A percentile compares a stretch with the other conserved stretches of the same genome.
These are phyloP conservation scores for Rhododendron kiyosumense DNA, from an alignment of 148 eudicot genomes.

Conservation along the genomic window DNA sequence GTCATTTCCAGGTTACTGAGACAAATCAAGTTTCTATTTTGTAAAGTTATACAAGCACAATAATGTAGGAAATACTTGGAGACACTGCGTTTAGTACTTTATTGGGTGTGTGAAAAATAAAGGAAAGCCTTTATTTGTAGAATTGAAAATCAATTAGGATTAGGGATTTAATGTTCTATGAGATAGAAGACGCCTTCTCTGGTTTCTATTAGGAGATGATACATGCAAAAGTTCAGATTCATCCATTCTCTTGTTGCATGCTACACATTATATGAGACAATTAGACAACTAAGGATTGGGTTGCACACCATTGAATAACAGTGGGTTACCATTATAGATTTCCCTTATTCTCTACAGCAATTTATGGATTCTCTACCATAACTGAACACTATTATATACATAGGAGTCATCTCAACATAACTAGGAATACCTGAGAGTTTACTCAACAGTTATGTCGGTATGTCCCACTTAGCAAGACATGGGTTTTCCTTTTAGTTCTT, in stretches of 20 bases:
- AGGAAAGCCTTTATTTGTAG: neutral
- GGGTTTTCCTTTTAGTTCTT: neutral
- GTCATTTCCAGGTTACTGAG: neutral
- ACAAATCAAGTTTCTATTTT: neutral
- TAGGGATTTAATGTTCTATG: neutral
- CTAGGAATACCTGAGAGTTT: neutral
- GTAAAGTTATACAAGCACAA: neutral
- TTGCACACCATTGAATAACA: neutral
- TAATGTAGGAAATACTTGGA: neutral
- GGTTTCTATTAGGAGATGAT: neutral
- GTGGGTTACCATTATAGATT: neutral
- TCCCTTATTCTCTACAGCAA: neutral
- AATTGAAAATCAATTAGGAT: neutral
- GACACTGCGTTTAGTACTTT: neutral
- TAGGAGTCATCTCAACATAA: neutral
- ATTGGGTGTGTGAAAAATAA: neutral
- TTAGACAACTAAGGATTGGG: neutral
- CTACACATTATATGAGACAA: neutral
- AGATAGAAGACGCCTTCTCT: neutral
- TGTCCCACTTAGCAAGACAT: neutral
- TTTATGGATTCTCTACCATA: neutral
- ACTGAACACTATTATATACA: neutral
- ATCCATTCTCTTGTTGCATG: neutral
- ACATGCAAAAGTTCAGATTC: neutral
- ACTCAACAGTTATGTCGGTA: neutral